Conservation (phyloP, 441 rosid genomes). For the Dalechampia spathulata region DNA sequence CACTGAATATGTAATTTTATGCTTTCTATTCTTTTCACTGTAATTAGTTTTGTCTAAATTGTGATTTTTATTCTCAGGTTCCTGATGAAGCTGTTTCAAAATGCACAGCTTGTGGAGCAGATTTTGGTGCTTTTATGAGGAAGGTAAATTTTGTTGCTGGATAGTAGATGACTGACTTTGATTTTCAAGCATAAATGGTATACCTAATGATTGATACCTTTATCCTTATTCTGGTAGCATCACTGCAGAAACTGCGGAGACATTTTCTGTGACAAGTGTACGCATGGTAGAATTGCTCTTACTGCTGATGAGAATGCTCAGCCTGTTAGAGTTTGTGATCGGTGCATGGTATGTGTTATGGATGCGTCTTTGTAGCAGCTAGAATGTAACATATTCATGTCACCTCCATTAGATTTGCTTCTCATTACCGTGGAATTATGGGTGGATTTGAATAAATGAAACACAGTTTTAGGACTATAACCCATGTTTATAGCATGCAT, state of each 20-base stretch:
- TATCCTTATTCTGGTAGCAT: conserved; percentile 45
- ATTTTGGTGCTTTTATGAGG: conserved; percentile 82
- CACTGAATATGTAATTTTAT: neutral
- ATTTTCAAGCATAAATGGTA: neutral
- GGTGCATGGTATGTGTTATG: conserved; percentile 70
- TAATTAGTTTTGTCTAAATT: neutral
- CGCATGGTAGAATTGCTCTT: conserved; percentile 87
- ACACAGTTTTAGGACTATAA: no score
- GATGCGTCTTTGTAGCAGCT: no score
- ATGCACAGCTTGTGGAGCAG: conserved; percentile 72
- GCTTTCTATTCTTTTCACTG: neutral
- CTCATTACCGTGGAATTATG: no score
- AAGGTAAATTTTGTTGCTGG: conserved; percentile 33
- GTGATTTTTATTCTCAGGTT: conserved; percentile 46
- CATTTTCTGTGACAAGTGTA: conserved; percentile 96
- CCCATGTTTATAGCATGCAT: no score
- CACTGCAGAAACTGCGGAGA: conserved; percentile 99
- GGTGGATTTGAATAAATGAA: no score
- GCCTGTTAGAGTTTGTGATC: conserved; percentile 93
- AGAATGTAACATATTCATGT: no score
- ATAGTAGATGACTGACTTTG: neutral
- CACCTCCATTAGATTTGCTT: no score
- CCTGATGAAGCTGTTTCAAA: conserved; percentile 93
- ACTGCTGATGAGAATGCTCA: conserved; percentile 93
- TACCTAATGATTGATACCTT: conserved; percentile 14